Conservation (phyloP, 2,329 filamentous ascomycete genomes). For the Shiraia bambusicola region DNA sequence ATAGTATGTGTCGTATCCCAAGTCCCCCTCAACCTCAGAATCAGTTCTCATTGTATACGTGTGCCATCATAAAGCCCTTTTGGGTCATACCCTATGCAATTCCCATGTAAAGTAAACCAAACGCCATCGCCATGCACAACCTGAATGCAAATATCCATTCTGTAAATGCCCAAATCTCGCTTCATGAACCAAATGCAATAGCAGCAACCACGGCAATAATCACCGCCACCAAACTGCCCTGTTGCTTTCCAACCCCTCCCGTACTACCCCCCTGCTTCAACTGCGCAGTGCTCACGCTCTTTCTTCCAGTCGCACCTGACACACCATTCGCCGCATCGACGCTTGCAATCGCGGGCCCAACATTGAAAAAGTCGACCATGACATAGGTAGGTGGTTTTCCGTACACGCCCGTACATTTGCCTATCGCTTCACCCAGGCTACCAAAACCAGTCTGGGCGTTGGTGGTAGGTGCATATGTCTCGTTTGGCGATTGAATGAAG, state of each 20-base stretch:
- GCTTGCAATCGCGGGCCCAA: constrained; percentile 67
- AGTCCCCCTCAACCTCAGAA: too few species aligned
- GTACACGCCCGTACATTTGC: constrained; percentile 60
- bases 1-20: too few species aligned
- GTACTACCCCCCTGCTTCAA: constrained; percentile 15
- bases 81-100: too few species aligned
- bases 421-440: constrained; percentile 44
- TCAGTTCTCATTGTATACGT: too few species aligned
- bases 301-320: constrained; percentile 30
- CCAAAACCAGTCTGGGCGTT: constrained; percentile 65
- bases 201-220: constrained; percentile 34
- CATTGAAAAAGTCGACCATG: constrained; percentile 78
- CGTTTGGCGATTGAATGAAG: constrained; percentile 44
- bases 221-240: constrained; percentile 30
- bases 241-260: constrained; percentile 15
- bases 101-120: constrained; percentile 1
- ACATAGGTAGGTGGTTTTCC: constrained; percentile 67
- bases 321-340: constrained; percentile 71
- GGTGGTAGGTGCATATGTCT: constrained; percentile 60
- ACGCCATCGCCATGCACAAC: constrained; percentile 24
- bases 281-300: constrained; percentile 20
- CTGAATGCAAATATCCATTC: background rate
- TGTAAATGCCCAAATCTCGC: background rate
- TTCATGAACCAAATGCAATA: constrained; percentile 30
- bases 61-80: too few species aligned